Conservation (phyloP, 2,329 filamentous ascomycete genomes). For the Scytalidium sp. region DNA sequence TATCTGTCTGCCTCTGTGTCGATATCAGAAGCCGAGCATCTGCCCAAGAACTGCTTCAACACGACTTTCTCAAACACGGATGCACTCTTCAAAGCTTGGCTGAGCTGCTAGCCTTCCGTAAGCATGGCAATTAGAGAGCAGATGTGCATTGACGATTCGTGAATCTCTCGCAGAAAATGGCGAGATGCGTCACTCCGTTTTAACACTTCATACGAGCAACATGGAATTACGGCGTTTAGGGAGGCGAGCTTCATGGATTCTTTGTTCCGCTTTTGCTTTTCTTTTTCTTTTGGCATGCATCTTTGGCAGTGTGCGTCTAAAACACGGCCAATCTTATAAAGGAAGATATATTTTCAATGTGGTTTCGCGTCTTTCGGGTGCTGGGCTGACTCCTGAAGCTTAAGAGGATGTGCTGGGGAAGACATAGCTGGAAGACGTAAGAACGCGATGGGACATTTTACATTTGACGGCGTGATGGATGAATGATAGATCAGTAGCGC, state of each 20-base stretch:
- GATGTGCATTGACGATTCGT: neutral
- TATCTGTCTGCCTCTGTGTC: constrained; percentile 94
- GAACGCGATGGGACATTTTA: neutral
- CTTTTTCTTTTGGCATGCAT: neutral
- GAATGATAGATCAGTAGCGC: neutral
- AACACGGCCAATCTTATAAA: neutral
- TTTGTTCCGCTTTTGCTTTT: too few relatives aligned
- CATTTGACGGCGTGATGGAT: neutral
- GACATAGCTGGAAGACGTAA: neutral
- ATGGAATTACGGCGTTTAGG: constrained; percentile 22
- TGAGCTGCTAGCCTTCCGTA: constrained; percentile 85
- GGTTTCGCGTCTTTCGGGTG: neutral
- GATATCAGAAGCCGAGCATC: constrained; percentile 94
- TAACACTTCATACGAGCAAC: constrained; percentile 13
- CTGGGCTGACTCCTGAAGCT: neutral
- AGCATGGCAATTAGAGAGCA: constrained; percentile 56
- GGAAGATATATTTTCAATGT: neutral
- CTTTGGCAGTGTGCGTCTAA: neutral
- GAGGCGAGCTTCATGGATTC: constrained; percentile 1
- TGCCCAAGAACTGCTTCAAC: constrained; percentile 81
- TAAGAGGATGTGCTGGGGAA: neutral
- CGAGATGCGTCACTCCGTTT: constrained; percentile 18
- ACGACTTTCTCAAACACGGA: constrained; percentile 93
- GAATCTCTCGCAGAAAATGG: constrained; percentile 5
- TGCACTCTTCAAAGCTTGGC: constrained; percentile 80